phyloP scores from a whole-genome alignment of 345 rosid genomes.

The Luvunga scandens region DNA sequence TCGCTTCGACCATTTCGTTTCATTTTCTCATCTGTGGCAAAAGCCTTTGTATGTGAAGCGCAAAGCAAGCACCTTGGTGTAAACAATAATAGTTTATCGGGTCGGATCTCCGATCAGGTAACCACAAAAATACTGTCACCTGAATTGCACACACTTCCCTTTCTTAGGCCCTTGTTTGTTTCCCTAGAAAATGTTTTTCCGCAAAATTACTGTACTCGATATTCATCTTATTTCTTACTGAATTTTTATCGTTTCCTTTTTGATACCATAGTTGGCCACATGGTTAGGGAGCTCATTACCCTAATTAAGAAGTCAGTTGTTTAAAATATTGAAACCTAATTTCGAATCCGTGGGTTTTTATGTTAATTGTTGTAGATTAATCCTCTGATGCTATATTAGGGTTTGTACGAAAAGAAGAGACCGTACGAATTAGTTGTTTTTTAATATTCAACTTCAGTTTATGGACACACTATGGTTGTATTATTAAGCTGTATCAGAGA shows the following conservation, averaged over 20 bases:
- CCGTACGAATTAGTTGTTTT: not conserved
- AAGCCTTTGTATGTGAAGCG: not conserved
- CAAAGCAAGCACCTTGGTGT: not conserved
- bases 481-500: not conserved
- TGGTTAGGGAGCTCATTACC: not conserved
- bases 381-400: not conserved
- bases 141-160: not conserved
- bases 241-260: not conserved
- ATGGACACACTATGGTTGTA: not conserved
- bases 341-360: not conserved
- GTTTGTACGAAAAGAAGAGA: not conserved
- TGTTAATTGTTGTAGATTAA: not conserved
- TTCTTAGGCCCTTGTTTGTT: not conserved
- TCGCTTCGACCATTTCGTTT: not conserved
- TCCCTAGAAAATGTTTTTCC: not conserved
- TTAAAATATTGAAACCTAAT: slow-evolving; percentile 4
- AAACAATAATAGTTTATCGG: not conserved
- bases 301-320: not conserved
- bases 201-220: not conserved
- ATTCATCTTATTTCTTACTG: not conserved
- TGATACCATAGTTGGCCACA: not conserved
- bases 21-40: not conserved
- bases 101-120: slow-evolving; percentile 14
- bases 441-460: not conserved
- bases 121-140: not conserved